phyloP scores from a whole-genome alignment of 2,329 filamentous ascomycete species.

The Colletotrichum sublineola region DNA sequence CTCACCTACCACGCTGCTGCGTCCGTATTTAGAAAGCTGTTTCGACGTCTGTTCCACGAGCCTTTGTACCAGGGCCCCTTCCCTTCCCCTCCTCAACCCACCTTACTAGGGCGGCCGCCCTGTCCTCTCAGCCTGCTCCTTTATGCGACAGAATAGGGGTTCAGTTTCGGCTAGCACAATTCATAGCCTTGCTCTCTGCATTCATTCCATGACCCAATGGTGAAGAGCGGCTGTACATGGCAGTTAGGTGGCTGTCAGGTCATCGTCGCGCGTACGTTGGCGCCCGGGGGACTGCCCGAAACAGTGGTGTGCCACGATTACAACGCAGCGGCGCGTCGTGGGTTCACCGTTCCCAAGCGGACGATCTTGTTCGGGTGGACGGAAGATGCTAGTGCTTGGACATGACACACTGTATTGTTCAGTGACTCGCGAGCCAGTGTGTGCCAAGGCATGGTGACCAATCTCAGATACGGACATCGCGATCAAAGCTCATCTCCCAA shows the following conservation, averaged over 20 bases:
- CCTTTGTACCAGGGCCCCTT: not conserved
- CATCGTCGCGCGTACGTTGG: slow-evolving; percentile 5
- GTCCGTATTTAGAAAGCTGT: not conserved
- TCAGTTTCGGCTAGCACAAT: slow-evolving; percentile 40
- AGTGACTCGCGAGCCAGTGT: slow-evolving; percentile 1
- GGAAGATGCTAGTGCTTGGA: not conserved
- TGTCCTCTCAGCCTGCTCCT: not conserved
- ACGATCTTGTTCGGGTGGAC: not conserved
- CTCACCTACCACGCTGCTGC: not conserved
- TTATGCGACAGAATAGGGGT: slow-evolving; percentile 28
- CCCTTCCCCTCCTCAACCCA: not conserved
- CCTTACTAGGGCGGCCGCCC: slow-evolving; percentile 15
- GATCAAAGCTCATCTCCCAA: slow-evolving; percentile 31
- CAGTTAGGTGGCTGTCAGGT: slow-evolving; percentile 1
- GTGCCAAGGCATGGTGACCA: slow-evolving; percentile 17
- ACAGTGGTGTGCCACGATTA: slow-evolving; percentile 7
- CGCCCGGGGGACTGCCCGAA: not conserved
- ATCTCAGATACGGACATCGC: slow-evolving; percentile 32
- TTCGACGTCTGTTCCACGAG: slow-evolving; percentile 8
- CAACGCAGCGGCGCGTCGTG: not conserved
- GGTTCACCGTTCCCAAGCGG: not conserved
- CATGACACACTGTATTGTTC: slow-evolving; percentile 8
- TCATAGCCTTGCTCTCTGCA: slow-evolving; percentile 10
- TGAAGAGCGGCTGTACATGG: slow-evolving; percentile 6
- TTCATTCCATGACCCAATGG: slow-evolving; percentile 9